Conservation (phyloP, 140 eudicot genomes). For the Oenanthe javanica region DNA sequence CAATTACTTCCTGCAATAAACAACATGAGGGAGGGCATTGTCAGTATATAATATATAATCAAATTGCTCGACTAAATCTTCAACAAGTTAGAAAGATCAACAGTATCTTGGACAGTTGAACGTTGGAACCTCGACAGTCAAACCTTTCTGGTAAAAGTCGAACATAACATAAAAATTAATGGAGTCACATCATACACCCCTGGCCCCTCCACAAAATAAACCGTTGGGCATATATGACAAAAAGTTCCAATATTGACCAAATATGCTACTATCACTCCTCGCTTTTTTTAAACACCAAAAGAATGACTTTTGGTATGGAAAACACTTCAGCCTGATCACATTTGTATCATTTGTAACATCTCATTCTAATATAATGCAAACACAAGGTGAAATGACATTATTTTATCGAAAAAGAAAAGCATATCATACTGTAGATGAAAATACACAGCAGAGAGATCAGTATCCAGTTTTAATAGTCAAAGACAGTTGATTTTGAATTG, state of each 20-base stretch:
- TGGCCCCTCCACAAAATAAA: background rate
- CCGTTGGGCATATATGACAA: background rate
- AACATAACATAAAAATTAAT: background rate
- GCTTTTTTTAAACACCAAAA: background rate
- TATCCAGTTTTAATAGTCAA: background rate
- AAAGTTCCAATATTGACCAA: background rate
- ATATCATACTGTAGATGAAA: background rate
- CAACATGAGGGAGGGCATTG: background rate
- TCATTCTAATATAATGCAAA: background rate
- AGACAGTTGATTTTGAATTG: background rate
- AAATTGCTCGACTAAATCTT: background rate
- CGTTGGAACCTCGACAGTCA: background rate
- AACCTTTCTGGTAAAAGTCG: background rate
- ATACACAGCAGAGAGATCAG: background rate
- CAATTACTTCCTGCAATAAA: constrained; percentile 68
- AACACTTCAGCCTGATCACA: background rate
- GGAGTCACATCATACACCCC: background rate
- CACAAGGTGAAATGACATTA: background rate
- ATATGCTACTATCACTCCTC: background rate
- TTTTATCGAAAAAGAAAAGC: background rate
- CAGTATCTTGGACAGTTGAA: background rate
- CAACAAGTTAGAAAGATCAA: background rate
- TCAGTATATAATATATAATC: background rate
- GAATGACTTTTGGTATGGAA: background rate
- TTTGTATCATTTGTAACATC: background rate